These are phyloP conservation scores for Globisporangium polare DNA, from an alignment of 352 stramenopile genomes.

Conservation along the genomic window DNA sequence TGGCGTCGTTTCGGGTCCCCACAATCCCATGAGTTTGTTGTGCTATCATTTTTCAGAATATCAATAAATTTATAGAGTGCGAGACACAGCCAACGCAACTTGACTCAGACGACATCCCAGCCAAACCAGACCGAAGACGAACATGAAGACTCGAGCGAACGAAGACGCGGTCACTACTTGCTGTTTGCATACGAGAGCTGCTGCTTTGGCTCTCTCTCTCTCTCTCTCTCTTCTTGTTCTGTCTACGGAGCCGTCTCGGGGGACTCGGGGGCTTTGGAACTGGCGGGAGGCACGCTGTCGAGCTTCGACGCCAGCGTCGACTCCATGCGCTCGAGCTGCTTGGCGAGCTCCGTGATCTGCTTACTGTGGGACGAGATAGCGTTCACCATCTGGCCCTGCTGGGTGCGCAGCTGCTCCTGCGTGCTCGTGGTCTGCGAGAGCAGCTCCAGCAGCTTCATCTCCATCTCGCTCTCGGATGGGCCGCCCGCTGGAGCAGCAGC, in stretches of 20 bases:
- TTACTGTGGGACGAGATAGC: slow-evolving; percentile 71
- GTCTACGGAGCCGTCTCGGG: slow-evolving; percentile 1
- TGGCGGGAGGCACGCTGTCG: background rate
- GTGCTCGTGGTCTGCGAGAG: slow-evolving; percentile 79
- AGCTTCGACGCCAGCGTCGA: slow-evolving; percentile 28
- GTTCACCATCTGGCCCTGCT: slow-evolving; percentile 79
- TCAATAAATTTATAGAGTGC: too few relatives aligned
- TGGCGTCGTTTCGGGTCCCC: slow-evolving; percentile 4
- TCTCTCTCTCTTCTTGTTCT: too few relatives aligned
- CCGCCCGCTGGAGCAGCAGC: background rate
- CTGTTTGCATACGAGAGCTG: too few relatives aligned
- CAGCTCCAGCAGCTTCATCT: slow-evolving; percentile 68
- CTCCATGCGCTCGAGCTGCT: slow-evolving; percentile 81
- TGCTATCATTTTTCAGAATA: background rate
- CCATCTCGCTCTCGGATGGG: slow-evolving; percentile 60
- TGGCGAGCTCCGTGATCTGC: slow-evolving; percentile 74
- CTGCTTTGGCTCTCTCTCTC: too few relatives aligned
- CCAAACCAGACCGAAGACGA: too few relatives aligned
- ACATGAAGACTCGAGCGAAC: too few relatives aligned
- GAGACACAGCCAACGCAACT: too few relatives aligned
- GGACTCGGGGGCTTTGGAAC: background rate
- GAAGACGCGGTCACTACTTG: too few relatives aligned
- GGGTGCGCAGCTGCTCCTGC: slow-evolving; percentile 74
- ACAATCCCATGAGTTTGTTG: too few relatives aligned
- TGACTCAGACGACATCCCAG: too few relatives aligned